Evolutionary conservation across 495 filamentous ascomycete species (phyloP), one percentile per base, ranked within the genome.

Genomic region (Penicillium goetzii): DNA sequence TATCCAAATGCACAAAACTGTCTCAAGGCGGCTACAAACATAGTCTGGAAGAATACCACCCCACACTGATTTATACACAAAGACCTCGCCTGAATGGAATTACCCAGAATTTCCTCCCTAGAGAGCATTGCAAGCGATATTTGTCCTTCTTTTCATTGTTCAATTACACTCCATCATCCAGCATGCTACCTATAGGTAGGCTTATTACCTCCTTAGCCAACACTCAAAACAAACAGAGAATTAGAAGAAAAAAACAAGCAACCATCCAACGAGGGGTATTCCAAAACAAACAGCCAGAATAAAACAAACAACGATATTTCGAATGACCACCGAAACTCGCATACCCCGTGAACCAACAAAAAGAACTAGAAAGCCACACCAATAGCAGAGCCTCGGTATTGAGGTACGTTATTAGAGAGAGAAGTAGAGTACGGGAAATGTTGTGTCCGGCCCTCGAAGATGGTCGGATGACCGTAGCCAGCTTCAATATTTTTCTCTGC

Each of bases 281-380:
- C 21, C 50, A 62, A 40, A 30, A 17, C 23, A 52, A 38, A 30
- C 34, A 55, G 53, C 62, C 51, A 61, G 6, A 30, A 21, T 26
- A 17, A 54, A 33, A 61, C 19, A 10, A 21, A 25, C 25, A 33
- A 50, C 45, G 28, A 11, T 15, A 26, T 28, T 19, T 28, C 40
- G 26, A 43, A 55, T 58, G 26, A 28, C 50, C 28, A 17, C 15
- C n/a, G 50, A 54, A 32, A 32, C 15, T 8, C n/a, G 14, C 17
- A 23, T 9, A 15, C 1, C 28, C n/a, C 2, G 30, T 21, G 10
- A 9, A 14, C 12, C n/a, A 14, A 34, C n/a, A 15, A 21, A n/a
- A 6, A 21, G 23, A 58, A 59, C 28, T 71, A 81, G 57, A 78
- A 81, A 23, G 78, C 78, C 17, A 80, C 19, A 43, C 78, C 78